phyloP scores from a whole-genome alignment of 1,139 yeast species.

The Dujonia santamariae region DNA sequence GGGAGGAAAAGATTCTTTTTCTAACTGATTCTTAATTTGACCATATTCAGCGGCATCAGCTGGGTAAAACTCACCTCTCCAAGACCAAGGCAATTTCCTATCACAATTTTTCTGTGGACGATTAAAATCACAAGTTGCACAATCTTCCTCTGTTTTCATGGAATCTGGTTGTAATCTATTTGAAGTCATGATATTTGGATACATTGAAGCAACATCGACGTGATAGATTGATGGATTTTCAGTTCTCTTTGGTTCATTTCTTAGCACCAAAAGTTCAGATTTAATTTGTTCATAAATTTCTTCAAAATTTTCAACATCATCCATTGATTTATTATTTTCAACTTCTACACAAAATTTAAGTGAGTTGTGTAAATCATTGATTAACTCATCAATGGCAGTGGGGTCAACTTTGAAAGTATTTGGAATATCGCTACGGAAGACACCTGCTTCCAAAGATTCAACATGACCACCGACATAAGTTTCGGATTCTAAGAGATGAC shows the following conservation, averaged over 20 bases:
- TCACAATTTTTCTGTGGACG: slow-evolving; percentile 94
- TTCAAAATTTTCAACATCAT: slow-evolving; percentile 77
- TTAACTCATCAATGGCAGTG: slow-evolving; percentile 74
- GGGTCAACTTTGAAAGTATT: slow-evolving; percentile 78
- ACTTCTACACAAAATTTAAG: slow-evolving; percentile 80
- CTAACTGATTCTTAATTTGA: slow-evolving; percentile 82
- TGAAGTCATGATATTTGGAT: slow-evolving; percentile 97
- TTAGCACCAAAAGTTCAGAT: slow-evolving; percentile 52
- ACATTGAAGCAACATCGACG: slow-evolving; percentile 99
- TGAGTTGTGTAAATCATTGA: slow-evolving; percentile 72
- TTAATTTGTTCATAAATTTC: slow-evolving; percentile 64
- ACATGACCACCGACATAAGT: slow-evolving; percentile 99
- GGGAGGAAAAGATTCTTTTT: slow-evolving; percentile 74
- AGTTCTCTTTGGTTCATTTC: slow-evolving; percentile 56
- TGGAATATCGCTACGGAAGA: slow-evolving; percentile 84
- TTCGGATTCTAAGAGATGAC: slow-evolving; percentile 90
- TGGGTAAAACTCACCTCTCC: slow-evolving; percentile 97
- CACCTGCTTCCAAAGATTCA: slow-evolving; percentile 97
- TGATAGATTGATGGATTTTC: slow-evolving; percentile 92
- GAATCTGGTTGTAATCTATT: slow-evolving; percentile 98
- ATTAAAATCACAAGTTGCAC: slow-evolving; percentile 97
- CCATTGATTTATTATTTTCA: slow-evolving; percentile 69
- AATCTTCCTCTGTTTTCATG: slow-evolving; percentile 91
- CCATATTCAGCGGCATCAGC: slow-evolving; percentile 89
- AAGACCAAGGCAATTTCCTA: slow-evolving; percentile 89